These are phyloP conservation scores for Ophiocordyceps camponoti-floridani DNA, from an alignment of 2,329 filamentous ascomycete species.

Conservation along the genomic window DNA sequence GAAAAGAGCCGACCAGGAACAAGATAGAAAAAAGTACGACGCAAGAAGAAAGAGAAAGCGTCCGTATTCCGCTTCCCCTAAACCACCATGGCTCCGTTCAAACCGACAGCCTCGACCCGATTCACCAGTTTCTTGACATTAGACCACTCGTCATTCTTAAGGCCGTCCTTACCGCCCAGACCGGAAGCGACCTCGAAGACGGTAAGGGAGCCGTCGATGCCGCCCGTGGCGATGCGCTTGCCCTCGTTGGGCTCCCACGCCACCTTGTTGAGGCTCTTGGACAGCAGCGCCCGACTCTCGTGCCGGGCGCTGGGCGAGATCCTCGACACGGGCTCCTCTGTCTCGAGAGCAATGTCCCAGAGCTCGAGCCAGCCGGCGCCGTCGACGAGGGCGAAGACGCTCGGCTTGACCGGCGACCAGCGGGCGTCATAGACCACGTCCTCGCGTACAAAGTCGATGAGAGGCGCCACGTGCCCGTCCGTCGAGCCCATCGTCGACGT, in stretches of 20 bases:
- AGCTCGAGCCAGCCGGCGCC: slow-evolving; percentile 83
- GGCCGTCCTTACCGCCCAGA: slow-evolving; percentile 66
- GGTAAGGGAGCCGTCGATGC: slow-evolving; percentile 76
- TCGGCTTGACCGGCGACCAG: slow-evolving; percentile 89
- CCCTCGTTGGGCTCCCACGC: slow-evolving; percentile 89
- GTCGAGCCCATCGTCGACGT: slow-evolving; percentile 40
- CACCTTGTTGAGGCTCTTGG: slow-evolving; percentile 81
- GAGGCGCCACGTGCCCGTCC: slow-evolving; percentile 44
- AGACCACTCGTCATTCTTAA: slow-evolving; percentile 80
- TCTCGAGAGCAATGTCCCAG: slow-evolving; percentile 87
- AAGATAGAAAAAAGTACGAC: background rate
- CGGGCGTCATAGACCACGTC: slow-evolving; percentile 92
- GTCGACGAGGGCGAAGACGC: slow-evolving; percentile 87
- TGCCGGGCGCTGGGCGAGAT: slow-evolving; percentile 53
- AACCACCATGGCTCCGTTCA: slow-evolving; percentile 26
- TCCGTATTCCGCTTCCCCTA: slow-evolving; percentile 5
- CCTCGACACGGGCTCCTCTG: slow-evolving; percentile 75
- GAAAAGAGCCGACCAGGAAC: background rate
- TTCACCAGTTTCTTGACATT: slow-evolving; percentile 80
- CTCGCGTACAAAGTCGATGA: slow-evolving; percentile 83
- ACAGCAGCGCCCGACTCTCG: slow-evolving; percentile 50
- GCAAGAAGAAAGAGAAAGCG: background rate
- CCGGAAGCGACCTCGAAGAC: slow-evolving; percentile 82
- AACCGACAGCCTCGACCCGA: slow-evolving; percentile 46
- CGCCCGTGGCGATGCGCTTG: slow-evolving; percentile 71